Percentiles rank a stretch among this genome's conserved stretches.
Conservation (phyloP, 140 eudicot species). For the Flaveria floridana region DNA sequence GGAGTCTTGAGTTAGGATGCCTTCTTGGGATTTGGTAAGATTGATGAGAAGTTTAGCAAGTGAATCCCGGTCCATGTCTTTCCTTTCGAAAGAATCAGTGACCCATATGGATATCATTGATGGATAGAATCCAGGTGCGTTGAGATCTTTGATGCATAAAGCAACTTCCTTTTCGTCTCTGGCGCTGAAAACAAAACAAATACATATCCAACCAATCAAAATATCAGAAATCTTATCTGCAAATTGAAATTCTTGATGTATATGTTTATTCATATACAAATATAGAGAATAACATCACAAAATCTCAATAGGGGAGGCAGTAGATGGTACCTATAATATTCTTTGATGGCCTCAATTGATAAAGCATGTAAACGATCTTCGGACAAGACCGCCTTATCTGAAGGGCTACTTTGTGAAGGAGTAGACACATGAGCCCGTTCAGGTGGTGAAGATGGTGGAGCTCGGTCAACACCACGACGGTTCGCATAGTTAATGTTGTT, state of each 20-base stretch:
- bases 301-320: neutral
- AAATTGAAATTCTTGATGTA: neutral
- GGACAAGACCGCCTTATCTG: constrained; percentile 43
- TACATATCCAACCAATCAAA: neutral
- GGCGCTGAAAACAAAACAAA: constrained; percentile 44
- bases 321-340: constrained; percentile 64
- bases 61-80: constrained; percentile 68
- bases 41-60: constrained; percentile 66
- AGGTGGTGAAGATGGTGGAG: constrained; percentile 48
- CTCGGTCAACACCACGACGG: constrained; percentile 44
- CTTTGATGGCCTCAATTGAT: constrained; percentile 72
- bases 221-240: neutral
- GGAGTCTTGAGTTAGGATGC: constrained; percentile 55
- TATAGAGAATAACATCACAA: neutral
- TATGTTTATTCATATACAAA: no score
- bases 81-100: constrained; percentile 88
- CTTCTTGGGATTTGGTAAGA: constrained; percentile 61
- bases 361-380: constrained; percentile 63
- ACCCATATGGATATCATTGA: constrained; percentile 80
- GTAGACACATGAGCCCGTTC: constrained; percentile 33
- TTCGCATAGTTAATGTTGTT: constrained; percentile 26
- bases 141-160: constrained; percentile 67
- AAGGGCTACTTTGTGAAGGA: constrained; percentile 34
- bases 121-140: constrained; percentile 70
- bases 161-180: constrained; percentile 83